These are phyloP conservation scores for Vaccinium macrocarpon DNA, from an alignment of 148 eudicot genomes.

Conservation along the genomic window DNA sequence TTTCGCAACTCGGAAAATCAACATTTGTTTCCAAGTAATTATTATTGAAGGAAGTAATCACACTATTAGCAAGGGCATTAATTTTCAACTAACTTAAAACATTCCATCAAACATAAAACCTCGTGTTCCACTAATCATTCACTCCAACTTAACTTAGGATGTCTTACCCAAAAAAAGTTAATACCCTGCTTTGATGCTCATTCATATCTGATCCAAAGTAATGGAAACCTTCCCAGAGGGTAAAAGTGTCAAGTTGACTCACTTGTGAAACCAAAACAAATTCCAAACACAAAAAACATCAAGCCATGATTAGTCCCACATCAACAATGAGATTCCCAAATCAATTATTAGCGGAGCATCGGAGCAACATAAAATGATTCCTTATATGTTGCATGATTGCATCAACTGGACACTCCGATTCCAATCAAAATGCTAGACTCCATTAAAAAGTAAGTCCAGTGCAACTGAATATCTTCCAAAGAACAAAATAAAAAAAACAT, in stretches of 20 bases:
- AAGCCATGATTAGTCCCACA: slow-evolving; percentile 5
- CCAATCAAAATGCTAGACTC: neutral
- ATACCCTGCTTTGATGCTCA: neutral
- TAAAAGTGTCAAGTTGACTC: slow-evolving; percentile 1
- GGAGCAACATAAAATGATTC: slow-evolving; percentile 13
- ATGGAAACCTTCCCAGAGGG: slow-evolving; percentile 9
- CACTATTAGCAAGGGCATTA: neutral
- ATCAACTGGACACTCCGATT: neutral
- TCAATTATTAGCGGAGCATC: slow-evolving; percentile 13
- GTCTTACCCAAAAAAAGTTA: neutral
- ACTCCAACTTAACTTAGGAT: neutral
- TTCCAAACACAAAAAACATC: slow-evolving; percentile 14
- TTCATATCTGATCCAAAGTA: neutral
- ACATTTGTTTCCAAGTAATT: neutral
- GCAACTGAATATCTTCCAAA: slow-evolving; percentile 1
- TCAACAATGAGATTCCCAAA: slow-evolving; percentile 24
- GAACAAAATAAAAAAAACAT: neutral
- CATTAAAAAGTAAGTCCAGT: neutral
- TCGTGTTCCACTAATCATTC: neutral
- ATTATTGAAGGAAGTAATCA: neutral
- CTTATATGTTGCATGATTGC: slow-evolving; percentile 11
- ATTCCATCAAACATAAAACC: neutral
- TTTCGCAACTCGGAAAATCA: neutral
- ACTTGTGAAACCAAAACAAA: slow-evolving; percentile 9
- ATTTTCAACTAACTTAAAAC: neutral